Base-by-base conservation (phyloP, 2,329 filamentous ascomycete species). In the Trichoderma sp. region DNA sequence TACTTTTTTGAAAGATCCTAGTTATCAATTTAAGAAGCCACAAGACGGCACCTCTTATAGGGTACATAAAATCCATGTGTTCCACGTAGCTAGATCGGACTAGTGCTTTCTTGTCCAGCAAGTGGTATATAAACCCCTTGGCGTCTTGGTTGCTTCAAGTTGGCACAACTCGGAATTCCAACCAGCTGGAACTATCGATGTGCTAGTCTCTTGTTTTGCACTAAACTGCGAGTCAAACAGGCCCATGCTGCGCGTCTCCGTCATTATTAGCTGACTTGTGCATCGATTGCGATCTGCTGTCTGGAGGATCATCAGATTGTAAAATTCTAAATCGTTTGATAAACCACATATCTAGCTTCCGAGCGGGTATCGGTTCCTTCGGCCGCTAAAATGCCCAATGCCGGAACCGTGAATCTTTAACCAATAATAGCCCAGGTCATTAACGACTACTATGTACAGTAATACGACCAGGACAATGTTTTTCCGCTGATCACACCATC, bases 401-500 rank as follows among this genome's bases (percentile, higher is more conserved):
- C 40, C 40, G 40, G 8, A 7, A 40, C 8, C 21, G 16, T 52
- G 35, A 35, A 35, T 35, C 4, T 13, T 35, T 14, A 27, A 16
- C 52, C 56, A 27, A 4, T 21, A 24, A 27, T 0, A 40, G 35
- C 5, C 53, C 4, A 19, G 8, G 6, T 35, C 29, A 52, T 67
- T 52, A 59, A 59, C 4, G 16, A 19, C 40, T 43, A n/a, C n/a
- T n/a, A n/a, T n/a, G n/a, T n/a, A n/a, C n/a, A 19, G 5, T 19
- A 4, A 43, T 8, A 43, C 40, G 16, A n/a, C 40, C 7, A 10
- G 6, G 1, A 24, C 13, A 33, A 52, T 19, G 24, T 27, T 40
- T 40, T 59, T 37, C 21, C 55, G 29, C 21, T 11, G 40, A 67
- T 67, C 53, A 59, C 55, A 52, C 43, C 64, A 67, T 59, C 3